Percentiles rank a stretch among this genome's conserved stretches.
phyloP scores from a whole-genome alignment of 495 filamentous ascomycete species.

The Penicillium alfredii region DNA sequence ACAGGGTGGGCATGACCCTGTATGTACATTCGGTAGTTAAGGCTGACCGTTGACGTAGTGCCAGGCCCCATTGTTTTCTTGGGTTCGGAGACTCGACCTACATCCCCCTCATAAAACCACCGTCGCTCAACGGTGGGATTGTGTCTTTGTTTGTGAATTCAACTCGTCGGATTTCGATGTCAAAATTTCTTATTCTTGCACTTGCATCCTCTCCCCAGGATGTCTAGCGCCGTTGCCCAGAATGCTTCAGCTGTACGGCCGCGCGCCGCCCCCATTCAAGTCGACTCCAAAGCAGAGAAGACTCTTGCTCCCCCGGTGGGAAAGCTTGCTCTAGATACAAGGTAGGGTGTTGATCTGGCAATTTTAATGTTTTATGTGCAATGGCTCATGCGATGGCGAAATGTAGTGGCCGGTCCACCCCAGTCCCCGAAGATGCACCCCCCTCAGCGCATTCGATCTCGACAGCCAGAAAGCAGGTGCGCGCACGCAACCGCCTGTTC shows the following conservation, averaged over 20 bases:
- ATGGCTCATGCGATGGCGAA: constrained; percentile 5
- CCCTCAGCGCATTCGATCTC: constrained; percentile 84
- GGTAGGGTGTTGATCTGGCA: constrained; percentile 16
- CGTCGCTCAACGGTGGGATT: too few species aligned
- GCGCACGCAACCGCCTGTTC: constrained; percentile 81
- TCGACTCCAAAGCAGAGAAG: constrained; percentile 20
- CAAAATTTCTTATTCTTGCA: constrained; percentile 7
- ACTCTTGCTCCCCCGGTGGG: constrained; percentile 20
- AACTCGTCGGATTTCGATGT: constrained; percentile 17
- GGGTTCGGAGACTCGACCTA: constrained; percentile 2
- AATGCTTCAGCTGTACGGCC: constrained; percentile 30
- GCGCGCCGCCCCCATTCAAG: constrained; percentile 23
- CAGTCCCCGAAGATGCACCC: constrained; percentile 82
- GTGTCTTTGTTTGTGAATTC: too few species aligned
- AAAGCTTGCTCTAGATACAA: constrained; percentile 24
- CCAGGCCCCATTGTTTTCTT: constrained; percentile 8
- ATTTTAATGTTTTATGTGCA: background rate
- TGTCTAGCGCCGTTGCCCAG: constrained; percentile 33
- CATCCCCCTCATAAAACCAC: too few species aligned
- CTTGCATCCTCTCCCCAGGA: constrained; percentile 17
- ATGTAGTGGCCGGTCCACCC: constrained; percentile 78
- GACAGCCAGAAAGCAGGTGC: constrained; percentile 73
- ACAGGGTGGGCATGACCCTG: too few species aligned
- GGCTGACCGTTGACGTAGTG: constrained; percentile 19
- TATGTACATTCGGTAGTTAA: too few species aligned